Evolutionary conservation across 2,329 filamentous ascomycete species (phyloP).

Genomic region (Neopestalotiopsis sp.): DNA sequence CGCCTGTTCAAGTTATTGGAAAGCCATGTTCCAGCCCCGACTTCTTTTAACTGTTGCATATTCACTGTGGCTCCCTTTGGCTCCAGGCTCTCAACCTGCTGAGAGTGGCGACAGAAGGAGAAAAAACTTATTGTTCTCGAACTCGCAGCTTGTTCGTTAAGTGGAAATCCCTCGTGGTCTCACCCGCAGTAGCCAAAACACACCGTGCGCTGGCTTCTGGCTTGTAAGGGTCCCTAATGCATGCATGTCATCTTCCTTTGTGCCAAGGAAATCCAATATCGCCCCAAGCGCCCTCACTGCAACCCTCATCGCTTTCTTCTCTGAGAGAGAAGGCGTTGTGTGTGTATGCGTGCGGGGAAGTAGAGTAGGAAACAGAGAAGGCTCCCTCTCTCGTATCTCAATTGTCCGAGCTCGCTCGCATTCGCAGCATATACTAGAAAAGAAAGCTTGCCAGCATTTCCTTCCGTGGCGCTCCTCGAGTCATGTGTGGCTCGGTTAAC

Average conservation of each 20-base stretch:
- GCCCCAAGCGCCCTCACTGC: neutral
- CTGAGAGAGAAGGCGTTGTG: neutral
- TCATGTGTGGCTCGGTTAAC: neutral
- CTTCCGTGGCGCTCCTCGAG: neutral
- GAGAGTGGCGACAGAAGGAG: neutral
- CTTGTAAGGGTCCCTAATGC: neutral
- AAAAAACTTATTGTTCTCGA: neutral
- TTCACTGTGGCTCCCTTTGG: too few relatives aligned
- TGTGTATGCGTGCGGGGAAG: neutral
- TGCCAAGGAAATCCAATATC: neutral
- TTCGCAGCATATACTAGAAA: neutral
- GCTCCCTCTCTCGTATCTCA: neutral
- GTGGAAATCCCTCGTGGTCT: neutral
- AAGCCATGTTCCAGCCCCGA: neutral
- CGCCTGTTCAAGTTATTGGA: neutral
- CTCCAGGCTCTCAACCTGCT: neutral
- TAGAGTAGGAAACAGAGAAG: neutral
- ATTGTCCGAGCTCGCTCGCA: neutral
- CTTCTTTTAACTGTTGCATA: neutral
- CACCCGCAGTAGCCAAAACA: slow-evolving; percentile 2
- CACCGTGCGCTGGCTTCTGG: neutral
- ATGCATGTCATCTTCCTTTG: neutral
- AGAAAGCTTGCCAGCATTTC: neutral
- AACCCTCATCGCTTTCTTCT: neutral
- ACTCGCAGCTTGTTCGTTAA: neutral